Evolutionary conservation across 768 basidiomycete species (phyloP).

Genomic region (Pholiota conissans): DNA sequence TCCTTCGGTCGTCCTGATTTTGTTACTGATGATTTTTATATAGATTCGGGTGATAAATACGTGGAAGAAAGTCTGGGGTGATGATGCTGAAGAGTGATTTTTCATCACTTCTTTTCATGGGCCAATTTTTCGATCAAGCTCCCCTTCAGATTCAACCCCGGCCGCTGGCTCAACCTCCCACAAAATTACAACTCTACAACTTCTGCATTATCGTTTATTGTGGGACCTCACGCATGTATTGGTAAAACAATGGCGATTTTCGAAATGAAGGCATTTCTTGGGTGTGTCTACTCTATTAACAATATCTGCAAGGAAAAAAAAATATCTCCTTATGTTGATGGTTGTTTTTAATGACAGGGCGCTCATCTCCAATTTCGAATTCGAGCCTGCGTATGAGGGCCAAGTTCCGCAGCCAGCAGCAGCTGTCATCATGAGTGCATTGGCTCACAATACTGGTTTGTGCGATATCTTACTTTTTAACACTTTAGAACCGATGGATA

Average conservation of each 20-base stretch:
- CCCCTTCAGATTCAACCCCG: constrained; percentile 41
- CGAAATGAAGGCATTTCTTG: constrained; percentile 48
- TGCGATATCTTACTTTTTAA: no score
- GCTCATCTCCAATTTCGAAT: constrained; percentile 43
- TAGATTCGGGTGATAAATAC: constrained; percentile 53
- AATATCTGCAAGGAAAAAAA: neutral
- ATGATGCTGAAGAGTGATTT: constrained; percentile 46
- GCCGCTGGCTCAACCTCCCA: constrained; percentile 35
- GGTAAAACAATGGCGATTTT: constrained; percentile 42
- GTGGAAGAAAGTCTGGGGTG: constrained; percentile 49
- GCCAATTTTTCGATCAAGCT: constrained; percentile 1
- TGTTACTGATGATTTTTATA: no score
- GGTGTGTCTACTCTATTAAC: constrained; percentile 19
- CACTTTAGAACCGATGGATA: no score
- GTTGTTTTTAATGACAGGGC: no score
- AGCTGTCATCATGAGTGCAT: constrained; percentile 53
- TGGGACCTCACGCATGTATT: constrained; percentile 35
- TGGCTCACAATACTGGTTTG: no score
- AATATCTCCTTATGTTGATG: neutral
- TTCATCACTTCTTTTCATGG: neutral
- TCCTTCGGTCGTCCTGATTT: constrained; percentile 21
- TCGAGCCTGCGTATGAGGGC: constrained; percentile 40
- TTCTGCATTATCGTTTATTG: constrained; percentile 17
- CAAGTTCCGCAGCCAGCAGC: constrained; percentile 41
- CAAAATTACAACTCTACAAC: constrained; percentile 29